These are phyloP conservation scores for Astrothelium macrocarpum DNA, from an alignment of 495 filamentous ascomycete genomes.

Conservation along the genomic window DNA sequence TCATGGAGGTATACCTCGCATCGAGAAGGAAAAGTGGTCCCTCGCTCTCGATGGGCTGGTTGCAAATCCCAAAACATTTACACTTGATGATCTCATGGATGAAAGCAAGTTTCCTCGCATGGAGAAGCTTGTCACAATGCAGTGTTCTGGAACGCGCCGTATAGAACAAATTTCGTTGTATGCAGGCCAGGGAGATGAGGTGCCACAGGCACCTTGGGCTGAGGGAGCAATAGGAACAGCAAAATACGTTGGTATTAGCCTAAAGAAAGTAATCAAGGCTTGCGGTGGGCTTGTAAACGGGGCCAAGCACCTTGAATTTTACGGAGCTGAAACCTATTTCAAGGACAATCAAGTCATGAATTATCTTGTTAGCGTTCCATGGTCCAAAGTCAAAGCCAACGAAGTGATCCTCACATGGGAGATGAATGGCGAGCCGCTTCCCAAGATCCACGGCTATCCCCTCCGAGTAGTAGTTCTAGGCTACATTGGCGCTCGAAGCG, in stretches of 20 bases:
- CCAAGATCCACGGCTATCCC: constrained; percentile 56
- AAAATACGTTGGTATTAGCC: constrained; percentile 48
- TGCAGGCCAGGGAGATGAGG: constrained; percentile 56
- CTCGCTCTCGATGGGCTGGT: constrained; percentile 50
- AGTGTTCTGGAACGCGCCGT: constrained; percentile 58
- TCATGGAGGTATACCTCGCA: constrained; percentile 55
- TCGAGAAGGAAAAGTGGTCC: constrained; percentile 44
- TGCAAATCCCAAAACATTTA: constrained; percentile 43
- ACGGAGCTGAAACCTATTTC: constrained; percentile 59
- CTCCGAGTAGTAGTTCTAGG: constrained; percentile 53
- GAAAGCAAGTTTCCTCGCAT: constrained; percentile 46
- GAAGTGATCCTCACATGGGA: constrained; percentile 63
- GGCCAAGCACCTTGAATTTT: constrained; percentile 53
- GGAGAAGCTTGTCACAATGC: constrained; percentile 48
- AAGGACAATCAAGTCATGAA: constrained; percentile 53
- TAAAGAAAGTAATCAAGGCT: constrained; percentile 58
- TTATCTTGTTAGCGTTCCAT: constrained; percentile 55
- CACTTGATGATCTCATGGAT: constrained; percentile 47
- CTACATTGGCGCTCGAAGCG: constrained; percentile 50
- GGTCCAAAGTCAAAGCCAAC: constrained; percentile 52
- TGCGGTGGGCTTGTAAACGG: constrained; percentile 49
- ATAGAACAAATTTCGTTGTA: constrained; percentile 57
- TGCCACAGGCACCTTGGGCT: constrained; percentile 53
- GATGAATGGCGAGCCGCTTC: constrained; percentile 59
- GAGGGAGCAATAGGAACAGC: constrained; percentile 55